Percentiles rank a stretch among this genome's conserved stretches.
Evolutionary conservation across 2,329 filamentous ascomycete species (phyloP).

Genomic region (Capronia epimyces): DNA sequence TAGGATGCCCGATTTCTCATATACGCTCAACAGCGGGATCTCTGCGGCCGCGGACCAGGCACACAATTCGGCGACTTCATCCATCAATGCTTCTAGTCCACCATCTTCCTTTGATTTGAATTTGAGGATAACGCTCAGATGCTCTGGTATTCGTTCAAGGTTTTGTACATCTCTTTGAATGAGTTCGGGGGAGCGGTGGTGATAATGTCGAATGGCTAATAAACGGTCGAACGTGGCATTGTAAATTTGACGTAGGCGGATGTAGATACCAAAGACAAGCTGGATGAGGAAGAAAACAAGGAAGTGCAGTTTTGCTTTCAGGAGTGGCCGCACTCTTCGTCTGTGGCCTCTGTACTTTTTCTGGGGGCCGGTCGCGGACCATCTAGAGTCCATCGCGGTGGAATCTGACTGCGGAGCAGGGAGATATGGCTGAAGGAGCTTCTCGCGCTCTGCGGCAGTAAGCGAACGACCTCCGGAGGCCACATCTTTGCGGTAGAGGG

Average conservation of each 20-base stretch:
- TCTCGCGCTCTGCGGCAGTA: slow-evolving; percentile 45
- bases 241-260: slow-evolving; percentile 73
- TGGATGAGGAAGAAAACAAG: slow-evolving; percentile 52
- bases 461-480: slow-evolving; percentile 40
- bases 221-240: slow-evolving; percentile 71
- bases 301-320: slow-evolving; percentile 42
- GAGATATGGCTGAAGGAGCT: slow-evolving; percentile 49
- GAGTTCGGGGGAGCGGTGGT: slow-evolving; percentile 89
- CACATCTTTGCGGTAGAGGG: slow-evolving; percentile 38
- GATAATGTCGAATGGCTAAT: slow-evolving; percentile 81
- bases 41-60: slow-evolving; percentile 90
- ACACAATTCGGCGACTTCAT: slow-evolving; percentile 84
- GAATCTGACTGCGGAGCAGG: slow-evolving; percentile 35
- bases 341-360: slow-evolving; percentile 30
- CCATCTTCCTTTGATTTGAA: slow-evolving; percentile 65
- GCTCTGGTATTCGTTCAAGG: slow-evolving; percentile 69
- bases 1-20: slow-evolving; percentile 79
- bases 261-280: slow-evolving; percentile 79
- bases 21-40: slow-evolving; percentile 81
- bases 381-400: background rate
- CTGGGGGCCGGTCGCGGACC: slow-evolving; percentile 15
- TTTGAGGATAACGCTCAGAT: slow-evolving; percentile 80
- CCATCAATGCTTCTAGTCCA: slow-evolving; percentile 75
- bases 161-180: slow-evolving; percentile 79
- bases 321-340: slow-evolving; percentile 40